These are phyloP conservation scores for Halteria grandinella DNA, from an alignment of 73 alveolate genomes.

Conservation along the genomic window DNA sequence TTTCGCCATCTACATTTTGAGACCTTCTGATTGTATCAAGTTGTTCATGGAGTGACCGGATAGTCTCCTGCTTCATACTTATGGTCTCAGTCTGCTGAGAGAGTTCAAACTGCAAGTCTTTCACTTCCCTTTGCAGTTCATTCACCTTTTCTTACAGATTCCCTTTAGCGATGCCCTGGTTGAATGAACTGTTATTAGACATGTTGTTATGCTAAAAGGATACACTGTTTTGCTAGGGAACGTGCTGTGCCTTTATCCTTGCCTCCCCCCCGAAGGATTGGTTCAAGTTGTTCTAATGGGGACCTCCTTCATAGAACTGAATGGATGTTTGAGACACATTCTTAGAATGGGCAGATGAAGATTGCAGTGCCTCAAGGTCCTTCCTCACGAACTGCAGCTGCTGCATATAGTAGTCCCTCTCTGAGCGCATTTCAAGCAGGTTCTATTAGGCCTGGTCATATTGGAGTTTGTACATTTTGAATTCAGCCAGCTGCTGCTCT, in stretches of 20 bases:
- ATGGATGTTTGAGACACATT: background rate
- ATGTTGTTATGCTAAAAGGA: background rate
- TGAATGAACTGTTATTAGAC: background rate
- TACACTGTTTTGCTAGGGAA: background rate
- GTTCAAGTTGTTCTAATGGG: too few species aligned
- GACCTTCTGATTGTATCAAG: background rate
- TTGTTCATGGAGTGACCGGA: background rate
- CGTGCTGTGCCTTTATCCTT: background rate
- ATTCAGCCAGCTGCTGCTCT: background rate
- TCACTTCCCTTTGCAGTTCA: background rate
- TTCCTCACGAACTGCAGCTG: conserved; percentile 21
- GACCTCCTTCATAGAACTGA: too few species aligned
- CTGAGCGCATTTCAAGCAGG: conserved; percentile 44
- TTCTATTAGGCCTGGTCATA: conserved; percentile 24
- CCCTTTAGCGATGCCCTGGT: background rate
- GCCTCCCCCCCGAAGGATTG: background rate
- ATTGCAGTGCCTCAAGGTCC: conserved; percentile 13
- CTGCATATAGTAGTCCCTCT: conserved; percentile 26
- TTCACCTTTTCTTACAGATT: background rate
- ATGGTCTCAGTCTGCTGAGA: background rate
- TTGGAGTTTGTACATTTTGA: background rate
- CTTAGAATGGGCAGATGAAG: background rate
- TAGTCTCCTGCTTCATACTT: background rate
- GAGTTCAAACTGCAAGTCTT: conserved; percentile 31
- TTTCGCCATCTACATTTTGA: background rate